Percentiles rank a stretch among this genome's conserved stretches.
Evolutionary conservation across 768 basidiomycete genomes (phyloP).

Genomic region (Russula emetica): DNA sequence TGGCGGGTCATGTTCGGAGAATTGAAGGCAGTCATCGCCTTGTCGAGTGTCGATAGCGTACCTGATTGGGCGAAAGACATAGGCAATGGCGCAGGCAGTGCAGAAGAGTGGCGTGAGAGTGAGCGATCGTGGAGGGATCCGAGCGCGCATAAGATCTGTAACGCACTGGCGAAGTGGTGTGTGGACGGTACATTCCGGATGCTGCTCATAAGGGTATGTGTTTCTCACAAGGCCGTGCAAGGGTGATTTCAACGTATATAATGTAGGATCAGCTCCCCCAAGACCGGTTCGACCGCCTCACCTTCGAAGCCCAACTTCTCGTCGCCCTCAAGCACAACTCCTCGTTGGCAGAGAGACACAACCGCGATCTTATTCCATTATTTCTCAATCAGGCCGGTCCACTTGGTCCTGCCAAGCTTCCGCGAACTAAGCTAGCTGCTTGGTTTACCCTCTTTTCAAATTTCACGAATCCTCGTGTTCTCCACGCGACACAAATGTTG

Average conservation of each 20-base stretch:
- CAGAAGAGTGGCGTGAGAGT: conserved; percentile 49
- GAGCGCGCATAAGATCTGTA: conserved; percentile 56
- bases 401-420: conserved; percentile 40
- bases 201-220: conserved; percentile 38
- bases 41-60: conserved; percentile 18
- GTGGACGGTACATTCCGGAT: conserved; percentile 32
- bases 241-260: background rate
- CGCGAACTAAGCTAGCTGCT: conserved; percentile 57
- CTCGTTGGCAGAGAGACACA: conserved; percentile 78
- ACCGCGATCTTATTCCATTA: conserved; percentile 78
- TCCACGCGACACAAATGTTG: conserved; percentile 64
- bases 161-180: conserved; percentile 47
- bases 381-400: conserved; percentile 56
- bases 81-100: conserved; percentile 29
- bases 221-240: background rate
- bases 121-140: conserved; percentile 78
- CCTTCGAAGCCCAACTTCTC: conserved; percentile 82
- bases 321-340: conserved; percentile 62
- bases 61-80: conserved; percentile 32
- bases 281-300: conserved; percentile 65
- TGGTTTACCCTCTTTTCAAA: conserved; percentile 89
- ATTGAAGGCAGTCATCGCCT: conserved; percentile 39
- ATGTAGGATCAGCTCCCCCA: conserved; percentile 39
- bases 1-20: conserved; percentile 72
- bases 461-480: conserved; percentile 88